phyloP scores from a whole-genome alignment of 495 filamentous ascomycete genomes.

The Penicillium samsonianum region DNA sequence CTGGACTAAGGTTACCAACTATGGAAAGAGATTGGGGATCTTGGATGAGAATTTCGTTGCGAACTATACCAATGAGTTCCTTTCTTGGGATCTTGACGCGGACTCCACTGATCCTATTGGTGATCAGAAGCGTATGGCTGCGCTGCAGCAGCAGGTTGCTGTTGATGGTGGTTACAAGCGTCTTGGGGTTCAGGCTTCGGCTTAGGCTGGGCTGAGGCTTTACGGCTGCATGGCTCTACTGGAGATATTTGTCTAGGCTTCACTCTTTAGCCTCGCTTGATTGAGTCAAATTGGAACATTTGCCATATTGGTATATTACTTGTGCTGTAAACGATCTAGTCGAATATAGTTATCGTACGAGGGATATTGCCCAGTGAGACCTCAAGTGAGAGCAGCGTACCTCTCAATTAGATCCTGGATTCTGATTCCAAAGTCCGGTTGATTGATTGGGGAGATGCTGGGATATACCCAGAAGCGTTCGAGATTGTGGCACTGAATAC shows the following conservation, averaged over 20 bases:
- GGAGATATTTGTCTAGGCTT: constrained; percentile 5
- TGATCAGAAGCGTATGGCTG: constrained; percentile 67
- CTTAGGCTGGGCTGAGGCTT: constrained; percentile 20
- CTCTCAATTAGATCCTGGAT: no score
- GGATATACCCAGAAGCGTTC: no score
- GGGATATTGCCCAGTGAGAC: no score
- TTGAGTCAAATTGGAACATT: not conserved
- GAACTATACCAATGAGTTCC: constrained; percentile 68
- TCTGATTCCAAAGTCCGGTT: no score
- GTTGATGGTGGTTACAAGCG: constrained; percentile 48
- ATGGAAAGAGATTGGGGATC: constrained; percentile 65
- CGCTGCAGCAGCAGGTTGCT: constrained; percentile 60
- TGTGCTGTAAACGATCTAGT: not conserved
- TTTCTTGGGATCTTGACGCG: constrained; percentile 60
- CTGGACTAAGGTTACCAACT: constrained; percentile 69
- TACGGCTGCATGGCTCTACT: not conserved
- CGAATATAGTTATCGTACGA: no score
- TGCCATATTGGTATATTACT: not conserved
- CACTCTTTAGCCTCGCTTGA: constrained; percentile 23
- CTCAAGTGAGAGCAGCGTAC: no score
- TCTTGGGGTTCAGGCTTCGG: constrained; percentile 35
- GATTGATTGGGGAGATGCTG: no score
- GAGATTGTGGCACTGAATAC: no score
- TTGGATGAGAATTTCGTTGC: constrained; percentile 57
- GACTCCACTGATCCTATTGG: constrained; percentile 63